These are phyloP conservation scores for Podochytrium sp. DNA, from an alignment of 192 early-diverging fungal genomes.

Conservation along the genomic window DNA sequence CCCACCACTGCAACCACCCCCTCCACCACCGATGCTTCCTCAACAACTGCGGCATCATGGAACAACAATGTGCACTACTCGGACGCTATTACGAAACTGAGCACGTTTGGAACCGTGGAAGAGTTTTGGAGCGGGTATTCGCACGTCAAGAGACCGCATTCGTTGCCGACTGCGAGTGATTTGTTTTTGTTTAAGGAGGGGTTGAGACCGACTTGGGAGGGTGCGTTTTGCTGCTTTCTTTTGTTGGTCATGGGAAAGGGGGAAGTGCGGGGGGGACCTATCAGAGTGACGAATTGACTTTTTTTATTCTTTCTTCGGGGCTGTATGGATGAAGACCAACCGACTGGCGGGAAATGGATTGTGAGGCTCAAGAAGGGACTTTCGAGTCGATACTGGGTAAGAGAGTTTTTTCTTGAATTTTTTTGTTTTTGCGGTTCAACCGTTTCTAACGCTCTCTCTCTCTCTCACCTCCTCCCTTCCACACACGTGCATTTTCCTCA, in stretches of 20 bases:
- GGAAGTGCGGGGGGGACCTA: too few species aligned
- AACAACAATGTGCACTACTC: slow-evolving; percentile 78
- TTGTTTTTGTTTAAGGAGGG: slow-evolving; percentile 93
- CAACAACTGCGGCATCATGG: not conserved
- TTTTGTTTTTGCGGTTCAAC: not conserved
- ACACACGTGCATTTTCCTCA: not conserved
- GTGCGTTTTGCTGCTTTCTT: slow-evolving; percentile 13
- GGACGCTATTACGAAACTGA: slow-evolving; percentile 82
- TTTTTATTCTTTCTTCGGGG: not conserved
- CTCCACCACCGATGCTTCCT: not conserved
- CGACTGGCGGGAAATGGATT: slow-evolving; percentile 96
- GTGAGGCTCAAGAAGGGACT: slow-evolving; percentile 87
- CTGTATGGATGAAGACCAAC: slow-evolving; percentile 69
- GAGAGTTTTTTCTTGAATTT: slow-evolving; percentile 59
- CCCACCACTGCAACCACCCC: not conserved
- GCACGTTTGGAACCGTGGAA: slow-evolving; percentile 84
- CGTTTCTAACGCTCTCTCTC: not conserved
- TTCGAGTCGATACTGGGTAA: slow-evolving; percentile 90
- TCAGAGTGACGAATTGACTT: too few species aligned
- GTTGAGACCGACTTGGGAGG: slow-evolving; percentile 95
- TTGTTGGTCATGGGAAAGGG: too few species aligned
- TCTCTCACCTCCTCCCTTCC: not conserved
- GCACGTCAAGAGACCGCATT: slow-evolving; percentile 80
- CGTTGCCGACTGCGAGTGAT: slow-evolving; percentile 85
- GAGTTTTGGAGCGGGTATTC: slow-evolving; percentile 92